Evolutionary conservation across 164 flowering plant species (phyloP).

Genomic region (Magnolia officinalis): DNA sequence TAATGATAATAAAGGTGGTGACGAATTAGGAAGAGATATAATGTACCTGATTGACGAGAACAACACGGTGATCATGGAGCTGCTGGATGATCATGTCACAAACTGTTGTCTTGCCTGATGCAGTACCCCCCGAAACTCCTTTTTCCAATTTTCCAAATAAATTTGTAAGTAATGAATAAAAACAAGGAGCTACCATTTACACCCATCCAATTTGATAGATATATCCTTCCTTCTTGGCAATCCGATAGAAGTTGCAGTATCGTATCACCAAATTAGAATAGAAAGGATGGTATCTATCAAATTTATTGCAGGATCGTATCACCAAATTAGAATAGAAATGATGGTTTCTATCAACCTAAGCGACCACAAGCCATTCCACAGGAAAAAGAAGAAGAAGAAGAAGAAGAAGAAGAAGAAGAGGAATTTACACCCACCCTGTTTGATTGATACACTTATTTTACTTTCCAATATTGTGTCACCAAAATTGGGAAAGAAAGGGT

Average conservation of each 20-base stretch:
- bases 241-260: neutral
- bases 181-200: neutral
- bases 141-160: conserved; percentile 1
- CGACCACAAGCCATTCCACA: too few relatives aligned
- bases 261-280: neutral
- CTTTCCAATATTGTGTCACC: too few relatives aligned
- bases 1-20: neutral
- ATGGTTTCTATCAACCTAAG: too few relatives aligned
- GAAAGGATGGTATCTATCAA: neutral
- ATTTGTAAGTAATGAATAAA: neutral
- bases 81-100: conserved; percentile 98
- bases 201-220: neutral
- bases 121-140: conserved; percentile 99
- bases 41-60: conserved; percentile 84
- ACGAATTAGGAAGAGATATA: neutral
- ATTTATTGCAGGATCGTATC: neutral
- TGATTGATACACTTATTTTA: too few relatives aligned
- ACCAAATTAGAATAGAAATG: neutral
- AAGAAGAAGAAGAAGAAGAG: too few relatives aligned
- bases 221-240: neutral
- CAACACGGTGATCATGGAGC: conserved; percentile 96
- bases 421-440: too few relatives aligned
- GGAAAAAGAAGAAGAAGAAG: too few relatives aligned
- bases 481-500: too few relatives aligned
- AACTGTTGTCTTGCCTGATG: conserved; percentile 96